A percentile compares a stretch with the other conserved stretches of the same genome.
Evolutionary conservation across 306 rosid genomes (phyloP).

Genomic region (Trifolium pratense): DNA sequence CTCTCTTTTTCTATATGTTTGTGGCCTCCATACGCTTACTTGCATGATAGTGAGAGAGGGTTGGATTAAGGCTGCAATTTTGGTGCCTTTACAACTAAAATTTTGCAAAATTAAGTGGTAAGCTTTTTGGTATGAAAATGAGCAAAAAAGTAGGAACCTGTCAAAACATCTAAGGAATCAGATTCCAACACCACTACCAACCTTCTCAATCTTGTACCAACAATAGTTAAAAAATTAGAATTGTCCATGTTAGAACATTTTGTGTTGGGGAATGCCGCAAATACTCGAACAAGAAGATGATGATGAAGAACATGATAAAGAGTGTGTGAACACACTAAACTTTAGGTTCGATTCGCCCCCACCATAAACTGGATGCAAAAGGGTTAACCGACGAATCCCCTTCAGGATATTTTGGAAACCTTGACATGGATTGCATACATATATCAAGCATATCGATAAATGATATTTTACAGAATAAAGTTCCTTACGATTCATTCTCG

Average conservation of each 20-base stretch:
- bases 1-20: neutral
- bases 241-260: neutral
- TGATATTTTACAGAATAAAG: too few species aligned
- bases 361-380: too few species aligned
- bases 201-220: constrained; percentile 35
- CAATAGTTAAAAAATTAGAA: neutral
- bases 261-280: too few species aligned
- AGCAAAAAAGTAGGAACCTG: constrained; percentile 55
- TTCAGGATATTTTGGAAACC: too few species aligned
- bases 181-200: constrained; percentile 55
- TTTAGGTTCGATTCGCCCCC: too few species aligned
- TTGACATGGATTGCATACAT: too few species aligned
- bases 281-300: too few species aligned
- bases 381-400: too few species aligned
- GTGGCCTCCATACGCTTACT: constrained; percentile 36
- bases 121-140: constrained; percentile 57
- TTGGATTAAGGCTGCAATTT: constrained; percentile 61
- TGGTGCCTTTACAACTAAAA: constrained; percentile 55
- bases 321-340: too few species aligned
- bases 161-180: constrained; percentile 48
- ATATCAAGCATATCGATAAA: too few species aligned
- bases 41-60: neutral
- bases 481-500: too few species aligned
- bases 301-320: too few species aligned
- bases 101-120: constrained; percentile 44